Percentiles rank a stretch among this genome's conserved stretches.
Conservation (phyloP, 1,139 yeast species). For the Sugiyamaella neomexicana region DNA sequence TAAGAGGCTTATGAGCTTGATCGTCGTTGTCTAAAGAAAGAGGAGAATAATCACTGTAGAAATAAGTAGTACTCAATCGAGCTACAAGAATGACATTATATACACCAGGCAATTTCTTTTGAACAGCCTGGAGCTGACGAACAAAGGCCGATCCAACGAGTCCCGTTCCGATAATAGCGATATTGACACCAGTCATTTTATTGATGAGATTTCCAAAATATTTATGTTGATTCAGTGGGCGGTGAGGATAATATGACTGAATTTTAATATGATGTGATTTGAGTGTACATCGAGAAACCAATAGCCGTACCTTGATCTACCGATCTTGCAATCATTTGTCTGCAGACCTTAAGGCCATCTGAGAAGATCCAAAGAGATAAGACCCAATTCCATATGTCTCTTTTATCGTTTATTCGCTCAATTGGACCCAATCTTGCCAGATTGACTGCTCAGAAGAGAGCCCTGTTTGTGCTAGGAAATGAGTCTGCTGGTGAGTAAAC, state of each 20-base stretch:
- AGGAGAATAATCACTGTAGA: conserved; percentile 68
- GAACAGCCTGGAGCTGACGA: conserved; percentile 60
- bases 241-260: too few relatives aligned
- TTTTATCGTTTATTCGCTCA: conserved; percentile 17
- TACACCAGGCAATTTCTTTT: conserved; percentile 38
- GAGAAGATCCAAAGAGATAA: background rate
- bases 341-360: background rate
- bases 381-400: conserved; percentile 1
- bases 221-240: too few relatives aligned
- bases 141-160: conserved; percentile 93
- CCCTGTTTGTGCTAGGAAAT: conserved; percentile 69
- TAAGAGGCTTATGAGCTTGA: conserved; percentile 48
- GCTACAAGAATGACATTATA: conserved; percentile 83
- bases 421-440: conserved; percentile 13
- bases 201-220: background rate
- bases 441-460: conserved; percentile 14
- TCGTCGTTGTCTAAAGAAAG: conserved; percentile 55
- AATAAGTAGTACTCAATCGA: conserved; percentile 66
- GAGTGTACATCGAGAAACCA: too few relatives aligned
- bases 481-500: conserved; percentile 56
- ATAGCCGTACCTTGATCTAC: background rate
- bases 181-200: conserved; percentile 49
- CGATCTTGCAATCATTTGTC: background rate
- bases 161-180: conserved; percentile 88
- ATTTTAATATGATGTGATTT: too few relatives aligned